Evolutionary conservation across 345 rosid species (phyloP), one percentile per base, ranked within the genome.

Genomic region (Mangifera indica): DNA sequence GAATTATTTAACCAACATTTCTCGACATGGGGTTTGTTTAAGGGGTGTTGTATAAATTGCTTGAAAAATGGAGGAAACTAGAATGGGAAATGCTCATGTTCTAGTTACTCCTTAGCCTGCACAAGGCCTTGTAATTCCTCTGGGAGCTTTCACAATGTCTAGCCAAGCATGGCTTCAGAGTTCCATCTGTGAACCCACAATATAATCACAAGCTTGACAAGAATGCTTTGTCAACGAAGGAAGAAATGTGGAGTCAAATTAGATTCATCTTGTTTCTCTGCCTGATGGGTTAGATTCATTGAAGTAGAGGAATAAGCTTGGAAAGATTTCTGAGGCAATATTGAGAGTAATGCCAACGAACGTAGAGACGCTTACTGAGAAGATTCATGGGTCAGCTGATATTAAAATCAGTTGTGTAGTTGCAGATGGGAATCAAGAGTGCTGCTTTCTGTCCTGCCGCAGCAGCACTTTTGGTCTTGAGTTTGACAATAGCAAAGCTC

Each of bases 391-490:
- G 0, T 56, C 32, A 56, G 29, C 14, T 7, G 11, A 10, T 56
- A 34, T 22, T 10, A 24, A 21, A 21, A 22, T 56, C 60, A 56
- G 26, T 9, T 56, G 60, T 24, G 32, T 56, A 14, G 5, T 56
- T 24, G 60, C 29, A 56, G 32, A 56, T 20, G 32, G 60, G 60
- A 10, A 21, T 56, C 13, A 56, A 22, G 24, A 22, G 32, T 22
- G 60, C 60, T 20, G 60, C 24, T 10, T 22, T 56, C 24, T 56
- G 60, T 21, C 60, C 60, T 56, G 60, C 60, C 7, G 60, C 32
- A 56, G 60, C 60, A 6, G 32, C 60, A 9, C 14, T 56, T 56
- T 20, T 56, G 14, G 60, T 22, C 32, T 56, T 56, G 60, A 11
- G 13, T n/a, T 10, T 56, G 10, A 56, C 32, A 32, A 48, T 48